These are phyloP conservation scores for Hippophae rhamnoides DNA, from an alignment of 306 rosid species.

Conservation along the genomic window DNA sequence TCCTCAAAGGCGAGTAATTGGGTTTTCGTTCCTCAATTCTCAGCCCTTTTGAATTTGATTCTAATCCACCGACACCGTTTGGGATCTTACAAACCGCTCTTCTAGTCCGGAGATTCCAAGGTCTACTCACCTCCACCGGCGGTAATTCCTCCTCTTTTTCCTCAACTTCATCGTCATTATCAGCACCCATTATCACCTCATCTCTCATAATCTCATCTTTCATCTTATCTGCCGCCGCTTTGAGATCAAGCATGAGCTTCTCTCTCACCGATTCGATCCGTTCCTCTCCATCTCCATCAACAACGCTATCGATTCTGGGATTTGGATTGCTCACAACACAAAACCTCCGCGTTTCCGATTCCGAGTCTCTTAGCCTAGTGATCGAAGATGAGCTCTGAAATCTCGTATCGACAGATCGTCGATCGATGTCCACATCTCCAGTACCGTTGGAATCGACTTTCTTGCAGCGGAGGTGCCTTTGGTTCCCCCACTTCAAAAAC, in stretches of 20 bases:
- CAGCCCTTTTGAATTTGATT: no score
- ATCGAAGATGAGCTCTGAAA: background rate
- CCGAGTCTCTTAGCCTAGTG: background rate
- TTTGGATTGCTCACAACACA: background rate
- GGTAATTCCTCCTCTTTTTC: background rate
- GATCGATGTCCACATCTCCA: background rate
- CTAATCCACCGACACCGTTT: no score
- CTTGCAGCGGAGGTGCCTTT: background rate
- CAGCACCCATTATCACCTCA: no score
- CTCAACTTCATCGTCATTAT: background rate
- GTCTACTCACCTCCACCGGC: background rate
- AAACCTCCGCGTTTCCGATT: no score
- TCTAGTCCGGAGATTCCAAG: background rate
- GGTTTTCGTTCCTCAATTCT: no score
- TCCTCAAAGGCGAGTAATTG: background rate
- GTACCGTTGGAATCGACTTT: background rate
- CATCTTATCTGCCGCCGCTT: background rate
- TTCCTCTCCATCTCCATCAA: background rate
- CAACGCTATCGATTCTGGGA: background rate
- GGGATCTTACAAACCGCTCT: background rate
- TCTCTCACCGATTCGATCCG: background rate
- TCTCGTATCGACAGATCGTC: background rate
- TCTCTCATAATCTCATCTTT: background rate
- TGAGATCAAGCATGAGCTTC: background rate
- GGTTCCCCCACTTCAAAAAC: background rate